Evolutionary conservation across 2,329 filamentous ascomycete species (phyloP).

Genomic region (Curvularia lunata): DNA sequence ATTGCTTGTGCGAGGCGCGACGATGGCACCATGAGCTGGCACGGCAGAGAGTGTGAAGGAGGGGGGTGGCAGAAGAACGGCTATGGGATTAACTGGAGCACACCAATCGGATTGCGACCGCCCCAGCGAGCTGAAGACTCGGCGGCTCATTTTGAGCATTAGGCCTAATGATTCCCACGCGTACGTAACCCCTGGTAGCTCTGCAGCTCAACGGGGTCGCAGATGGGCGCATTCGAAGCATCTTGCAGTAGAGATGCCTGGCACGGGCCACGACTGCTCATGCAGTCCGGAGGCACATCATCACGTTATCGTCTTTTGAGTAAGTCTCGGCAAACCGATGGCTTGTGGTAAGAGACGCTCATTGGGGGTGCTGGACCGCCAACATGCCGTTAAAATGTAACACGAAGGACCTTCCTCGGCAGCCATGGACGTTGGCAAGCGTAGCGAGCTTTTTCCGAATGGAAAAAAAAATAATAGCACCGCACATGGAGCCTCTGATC

Average conservation of each 20-base stretch:
- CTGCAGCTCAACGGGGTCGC: slow-evolving; percentile 31
- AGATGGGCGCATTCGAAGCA: slow-evolving; percentile 24
- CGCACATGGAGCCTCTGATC: slow-evolving; percentile 7
- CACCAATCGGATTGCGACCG: slow-evolving; percentile 25
- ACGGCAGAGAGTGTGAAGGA: slow-evolving; percentile 1
- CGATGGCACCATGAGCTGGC: slow-evolving; percentile 20
- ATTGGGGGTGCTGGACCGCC: slow-evolving; percentile 6
- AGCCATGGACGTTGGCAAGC: slow-evolving; percentile 18
- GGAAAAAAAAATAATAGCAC: neutral
- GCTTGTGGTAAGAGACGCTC: slow-evolving; percentile 6
- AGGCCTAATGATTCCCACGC: slow-evolving; percentile 20
- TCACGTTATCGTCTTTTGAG: slow-evolving; percentile 26
- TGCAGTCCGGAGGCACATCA: slow-evolving; percentile 17
- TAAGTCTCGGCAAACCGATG: slow-evolving; percentile 25
- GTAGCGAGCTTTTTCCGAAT: slow-evolving; percentile 13
- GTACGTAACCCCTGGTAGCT: slow-evolving; percentile 15
- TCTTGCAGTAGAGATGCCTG: slow-evolving; percentile 17
- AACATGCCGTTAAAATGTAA: slow-evolving; percentile 14
- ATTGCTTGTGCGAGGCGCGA: slow-evolving; percentile 26
- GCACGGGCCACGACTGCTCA: slow-evolving; percentile 11
- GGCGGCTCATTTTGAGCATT: slow-evolving; percentile 13
- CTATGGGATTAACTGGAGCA: slow-evolving; percentile 17
- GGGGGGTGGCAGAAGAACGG: slow-evolving; percentile 10
- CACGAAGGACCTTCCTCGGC: slow-evolving; percentile 12
- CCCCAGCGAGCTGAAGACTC: slow-evolving; percentile 21